Base-by-base conservation (phyloP, 805 yeast species). In the Yarrowia sp. region DNA sequence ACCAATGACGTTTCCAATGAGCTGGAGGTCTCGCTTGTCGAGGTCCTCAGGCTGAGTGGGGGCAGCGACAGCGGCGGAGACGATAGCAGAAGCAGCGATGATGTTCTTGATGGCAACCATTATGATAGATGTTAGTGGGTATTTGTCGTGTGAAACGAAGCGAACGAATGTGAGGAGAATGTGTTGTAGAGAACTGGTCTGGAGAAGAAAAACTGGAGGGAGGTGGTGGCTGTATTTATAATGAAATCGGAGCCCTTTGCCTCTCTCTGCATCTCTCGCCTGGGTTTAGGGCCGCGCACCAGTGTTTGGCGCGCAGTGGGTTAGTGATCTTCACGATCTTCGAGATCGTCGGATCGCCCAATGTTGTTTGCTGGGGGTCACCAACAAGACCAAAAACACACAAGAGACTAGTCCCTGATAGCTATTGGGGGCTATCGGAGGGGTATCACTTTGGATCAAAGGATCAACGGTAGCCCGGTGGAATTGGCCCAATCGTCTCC, bases 21-120 rank as follows among this genome's bases (percentile, higher is more conserved):
- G 63, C 63, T 56, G 63, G 63, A 56, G 63, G 63, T 56, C 63
- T 56, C 63, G 63, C 63, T 56, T 56, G 63, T 56, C 63, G 48
- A 56, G 63, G 48, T 56, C 63, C 63, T 56, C 63, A 56, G 63
- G 63, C 63, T 56, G 63, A 26, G 63, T 56, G 63, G 63, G 63
- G 63, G 63, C 63, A 42, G 63, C 63, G 48, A 56, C 63, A 56
- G 63, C 63, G 63, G 63, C 63, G 22, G 63, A 56, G 63, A 56
- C 63, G 63, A 56, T 56, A 26, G 63, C 63, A 56, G 63, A 56
- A 56, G 63, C 63, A 42, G 63, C 48, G 48, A 56, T 8, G 63
- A 56, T 56, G 63, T 56, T 56, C 63, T 56, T 56, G 63, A 56
- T 56, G 40, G 63, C 48, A 41, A 56, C 63, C 63, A 56, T 56